Base-by-base conservation (phyloP, 129 eudicot genomes). In the Helichrysum umbraculigerum region DNA sequence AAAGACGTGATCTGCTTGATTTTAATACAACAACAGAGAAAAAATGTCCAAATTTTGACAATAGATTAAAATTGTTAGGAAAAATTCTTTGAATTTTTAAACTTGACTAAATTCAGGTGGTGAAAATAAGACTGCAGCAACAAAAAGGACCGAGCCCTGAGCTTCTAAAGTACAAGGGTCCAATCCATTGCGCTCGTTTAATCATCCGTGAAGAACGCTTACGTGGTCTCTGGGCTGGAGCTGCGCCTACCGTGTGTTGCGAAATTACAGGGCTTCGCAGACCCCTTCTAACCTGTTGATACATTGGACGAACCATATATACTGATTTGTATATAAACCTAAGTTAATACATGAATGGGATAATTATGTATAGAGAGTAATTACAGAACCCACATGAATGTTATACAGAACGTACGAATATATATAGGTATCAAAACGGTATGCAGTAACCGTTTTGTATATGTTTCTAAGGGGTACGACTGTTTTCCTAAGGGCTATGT, bases 221-320 rank as follows among this genome's bases (percentile, higher is more conserved):
- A 19, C 83, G 59, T 29, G 98, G 98, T 54, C 90, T 94, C 14
- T 94, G 98, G 97, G 88, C 98, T 7, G 97, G 98, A 19, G 97
- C 98, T 15, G 78, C 96, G 60, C 98, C 97, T 30, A 94, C 97
- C n/a, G 90, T 91, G 32, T n/a, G n/a, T n/a, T n/a, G n/a, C n/a
- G n/a, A n/a, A n/a, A n/a, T n/a, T n/a, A n/a, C n/a, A n/a, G n/a
- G n/a, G n/a, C n/a, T n/a, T n/a, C n/a, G n/a, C n/a, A n/a, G n/a
- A n/a, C n/a, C n/a, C n/a, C n/a, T n/a, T n/a, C n/a, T n/a, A n/a
- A n/a, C n/a, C n/a, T n/a, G n/a, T n/a, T n/a, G n/a, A n/a, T n/a
- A n/a, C n/a, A n/a, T n/a, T n/a, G n/a, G n/a, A n/a, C n/a, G n/a
- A n/a, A n/a, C n/a, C n/a, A n/a, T n/a, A n/a, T n/a, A n/a, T n/a